phyloP scores from a whole-genome alignment of 2,329 filamentous ascomycete species.

The Ceratocystis papillata region DNA sequence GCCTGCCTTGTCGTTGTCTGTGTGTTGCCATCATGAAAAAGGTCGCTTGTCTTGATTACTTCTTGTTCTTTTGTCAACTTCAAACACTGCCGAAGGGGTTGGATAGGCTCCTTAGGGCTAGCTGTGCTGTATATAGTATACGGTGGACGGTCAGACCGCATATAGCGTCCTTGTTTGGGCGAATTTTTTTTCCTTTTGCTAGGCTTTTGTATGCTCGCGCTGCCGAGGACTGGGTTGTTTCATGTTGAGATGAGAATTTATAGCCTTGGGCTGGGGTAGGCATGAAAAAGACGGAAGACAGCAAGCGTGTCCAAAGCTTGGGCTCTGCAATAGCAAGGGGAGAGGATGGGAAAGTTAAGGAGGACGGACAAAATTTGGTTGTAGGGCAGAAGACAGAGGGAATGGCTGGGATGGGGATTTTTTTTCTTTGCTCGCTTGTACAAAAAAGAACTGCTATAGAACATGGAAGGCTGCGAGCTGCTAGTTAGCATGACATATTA shows the following conservation, averaged over 20 bases:
- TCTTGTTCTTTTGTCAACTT: background rate
- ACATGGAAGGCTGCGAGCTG: background rate
- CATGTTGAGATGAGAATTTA: constrained; percentile 13
- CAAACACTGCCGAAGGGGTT: constrained; percentile 10
- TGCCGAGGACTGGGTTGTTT: constrained; percentile 9
- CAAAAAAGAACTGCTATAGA: background rate
- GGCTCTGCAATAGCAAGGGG: background rate
- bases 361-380: too few species aligned
- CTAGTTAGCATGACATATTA: background rate
- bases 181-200: background rate
- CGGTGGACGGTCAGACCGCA: background rate
- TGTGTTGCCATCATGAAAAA: background rate
- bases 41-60: background rate
- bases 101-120: background rate
- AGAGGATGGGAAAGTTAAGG: background rate
- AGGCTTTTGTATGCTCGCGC: background rate
- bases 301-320: background rate
- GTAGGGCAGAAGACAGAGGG: background rate
- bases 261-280: background rate
- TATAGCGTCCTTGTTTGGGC: background rate
- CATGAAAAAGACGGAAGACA: background rate
- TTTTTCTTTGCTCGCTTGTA: background rate
- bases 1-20: background rate
- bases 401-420: background rate
- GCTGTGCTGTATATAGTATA: constrained; percentile 4